Base-by-base conservation (phyloP, 2,329 filamentous ascomycete species). In the Pyricularia pennisetigena region DNA sequence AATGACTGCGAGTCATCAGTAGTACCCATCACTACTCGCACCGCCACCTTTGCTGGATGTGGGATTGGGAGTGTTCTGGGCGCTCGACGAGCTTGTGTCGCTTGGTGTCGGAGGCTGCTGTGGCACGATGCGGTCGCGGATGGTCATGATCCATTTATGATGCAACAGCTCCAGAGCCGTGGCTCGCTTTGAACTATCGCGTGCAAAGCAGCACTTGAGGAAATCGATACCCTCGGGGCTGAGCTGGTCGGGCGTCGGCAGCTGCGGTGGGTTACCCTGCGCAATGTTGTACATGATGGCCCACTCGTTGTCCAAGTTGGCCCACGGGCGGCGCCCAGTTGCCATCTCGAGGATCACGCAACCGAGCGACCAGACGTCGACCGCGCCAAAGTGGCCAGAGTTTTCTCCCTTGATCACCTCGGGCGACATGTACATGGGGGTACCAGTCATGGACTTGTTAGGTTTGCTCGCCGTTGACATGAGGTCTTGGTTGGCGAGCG, bases 271-370 rank as follows among this genome's bases (percentile, higher is more conserved):
- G 74, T 97, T 97, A 71, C 95, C 95, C 76, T 97, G 94, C 1
- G 95, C 95, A 75, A 99, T 99, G 82, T 98, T 98, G 85, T 97
- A 99, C 95, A 99, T 99, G 81, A 99, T 98, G 61, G 95, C 95
- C 93, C 94, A 99, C 79, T 99, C 95, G 76, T 99, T 99, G 81
- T 99, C 95, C 64, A 98, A 88, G 71, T 90, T 93, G 29, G 93
- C 93, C 95, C 95, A 99, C 1, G 95, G 95, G 20, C 94, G 88
- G 70, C 93, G 88, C 24, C 95, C 95, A 0, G 95, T 99, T 3
- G 93, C 93, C 94, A 99, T 98, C 79, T 99, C 95, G 61, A 97
- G 86, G 72, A 99, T 92, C 54, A 99, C 95, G 76, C 95, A 99
- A 68, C 95, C 94, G 2, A 99, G 85, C 2, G 94, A 97, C 94